Evolutionary conservation across 345 rosid species (phyloP).

Genomic region (Capsella bursapastoris): DNA sequence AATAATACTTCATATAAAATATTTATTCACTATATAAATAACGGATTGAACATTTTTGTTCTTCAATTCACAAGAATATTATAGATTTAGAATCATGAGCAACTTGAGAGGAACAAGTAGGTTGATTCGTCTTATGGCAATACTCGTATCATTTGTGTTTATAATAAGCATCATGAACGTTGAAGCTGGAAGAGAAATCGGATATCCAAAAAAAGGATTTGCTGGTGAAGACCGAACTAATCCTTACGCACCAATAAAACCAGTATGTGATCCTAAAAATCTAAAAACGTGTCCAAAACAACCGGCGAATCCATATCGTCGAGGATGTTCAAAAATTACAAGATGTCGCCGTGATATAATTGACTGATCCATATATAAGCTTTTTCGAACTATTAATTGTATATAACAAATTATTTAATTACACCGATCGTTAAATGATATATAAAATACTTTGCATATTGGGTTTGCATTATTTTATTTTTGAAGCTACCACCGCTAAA

Average conservation of each 20-base stretch:
- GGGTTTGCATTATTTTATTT: too few relatives aligned
- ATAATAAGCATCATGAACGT: conserved; percentile 1
- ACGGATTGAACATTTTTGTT: background rate
- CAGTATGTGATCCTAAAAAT: background rate
- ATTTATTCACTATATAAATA: background rate
- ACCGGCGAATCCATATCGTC: background rate
- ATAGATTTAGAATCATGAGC: background rate
- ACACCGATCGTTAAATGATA: background rate
- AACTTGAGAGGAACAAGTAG: background rate
- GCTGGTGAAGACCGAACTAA: background rate
- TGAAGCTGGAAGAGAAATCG: background rate
- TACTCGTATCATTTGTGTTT: background rate
- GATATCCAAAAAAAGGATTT: background rate
- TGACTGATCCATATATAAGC: background rate
- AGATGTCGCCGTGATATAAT: background rate
- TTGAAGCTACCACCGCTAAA: background rate
- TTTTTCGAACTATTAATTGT: background rate
- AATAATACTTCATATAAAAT: background rate
- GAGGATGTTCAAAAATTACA: background rate
- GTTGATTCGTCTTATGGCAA: background rate
- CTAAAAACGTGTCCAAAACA: background rate
- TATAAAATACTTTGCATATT: too few relatives aligned
- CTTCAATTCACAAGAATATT: background rate
- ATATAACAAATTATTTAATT: background rate
- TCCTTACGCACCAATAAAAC: background rate